These are phyloP conservation scores for Blepharisma stoltei DNA, from an alignment of 73 alveolate species.

Conservation along the genomic window DNA sequence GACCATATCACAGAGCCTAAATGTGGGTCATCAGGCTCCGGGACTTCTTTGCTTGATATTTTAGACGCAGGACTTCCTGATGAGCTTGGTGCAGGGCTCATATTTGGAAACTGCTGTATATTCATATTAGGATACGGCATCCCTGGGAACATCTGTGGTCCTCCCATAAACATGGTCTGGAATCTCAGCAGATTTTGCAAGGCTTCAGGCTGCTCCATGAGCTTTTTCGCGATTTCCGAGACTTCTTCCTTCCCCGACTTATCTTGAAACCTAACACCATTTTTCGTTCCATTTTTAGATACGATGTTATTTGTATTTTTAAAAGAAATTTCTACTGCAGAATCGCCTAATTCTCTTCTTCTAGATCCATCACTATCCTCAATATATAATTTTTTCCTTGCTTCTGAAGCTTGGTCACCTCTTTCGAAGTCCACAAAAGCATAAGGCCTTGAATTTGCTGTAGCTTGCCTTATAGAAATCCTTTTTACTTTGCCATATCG, in stretches of 20 bases:
- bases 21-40: background rate
- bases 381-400: slow-evolving; percentile 21
- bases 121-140: too few species aligned
- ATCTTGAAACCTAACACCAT: background rate
- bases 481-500: slow-evolving; percentile 22
- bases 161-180: background rate
- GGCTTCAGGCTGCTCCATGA: background rate
- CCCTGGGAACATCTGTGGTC: too few species aligned
- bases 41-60: too few species aligned
- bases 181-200: background rate
- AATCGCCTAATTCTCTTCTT: slow-evolving; percentile 28
- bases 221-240: background rate
- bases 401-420: slow-evolving; percentile 26
- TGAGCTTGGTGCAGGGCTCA: too few species aligned
- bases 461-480: slow-evolving; percentile 23
- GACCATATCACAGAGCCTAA: slow-evolving; percentile 43
- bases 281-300: background rate
- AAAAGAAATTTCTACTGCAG: slow-evolving; percentile 28
- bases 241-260: background rate
- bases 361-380: slow-evolving; percentile 19
- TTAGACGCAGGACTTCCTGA: too few species aligned
- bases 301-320: slow-evolving; percentile 26
- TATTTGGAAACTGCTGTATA: too few species aligned
- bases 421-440: slow-evolving; percentile 32
- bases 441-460: slow-evolving; percentile 12